Conservation (phyloP, 345 rosid species). For the Turnera subulata region DNA sequence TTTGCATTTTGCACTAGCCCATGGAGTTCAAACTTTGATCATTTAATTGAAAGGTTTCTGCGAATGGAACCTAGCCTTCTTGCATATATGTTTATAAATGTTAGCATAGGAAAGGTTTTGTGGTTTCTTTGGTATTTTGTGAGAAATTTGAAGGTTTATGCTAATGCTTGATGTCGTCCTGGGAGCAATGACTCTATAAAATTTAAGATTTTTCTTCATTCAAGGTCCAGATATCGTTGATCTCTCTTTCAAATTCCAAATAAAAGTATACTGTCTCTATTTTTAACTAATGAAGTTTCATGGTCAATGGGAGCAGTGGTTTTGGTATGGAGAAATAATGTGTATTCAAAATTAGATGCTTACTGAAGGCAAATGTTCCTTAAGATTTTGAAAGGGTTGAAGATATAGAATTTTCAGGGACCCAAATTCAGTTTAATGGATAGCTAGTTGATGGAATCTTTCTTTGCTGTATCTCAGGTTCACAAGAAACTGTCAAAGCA, state of each 20-base stretch:
- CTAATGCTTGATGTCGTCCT: not conserved
- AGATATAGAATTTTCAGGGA: not conserved
- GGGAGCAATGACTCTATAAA: not conserved
- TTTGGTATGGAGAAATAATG: not conserved
- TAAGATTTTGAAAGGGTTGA: not conserved
- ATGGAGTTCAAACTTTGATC: too few species aligned
- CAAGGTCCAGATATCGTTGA: not conserved
- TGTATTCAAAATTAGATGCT: not conserved
- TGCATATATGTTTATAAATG: too few species aligned
- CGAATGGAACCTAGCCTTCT: not conserved
- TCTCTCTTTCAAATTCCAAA: not conserved
- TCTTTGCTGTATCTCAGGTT: conserved; percentile 45
- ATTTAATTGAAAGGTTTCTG: not conserved
- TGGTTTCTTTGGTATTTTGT: not conserved
- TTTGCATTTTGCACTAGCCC: too few species aligned
- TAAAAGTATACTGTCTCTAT: not conserved
- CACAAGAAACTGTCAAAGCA: conserved; percentile 74
- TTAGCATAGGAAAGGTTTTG: too few species aligned
- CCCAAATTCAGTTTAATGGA: not conserved
- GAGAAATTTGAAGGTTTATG: not conserved
- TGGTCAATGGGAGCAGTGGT: not conserved
- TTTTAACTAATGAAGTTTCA: not conserved
- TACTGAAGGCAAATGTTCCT: not conserved
- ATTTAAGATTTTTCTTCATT: not conserved
- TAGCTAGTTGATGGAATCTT: conserved; percentile 6